Base-by-base conservation (phyloP, 2,329 filamentous ascomycete species). In the Gyromitra esculenta region DNA sequence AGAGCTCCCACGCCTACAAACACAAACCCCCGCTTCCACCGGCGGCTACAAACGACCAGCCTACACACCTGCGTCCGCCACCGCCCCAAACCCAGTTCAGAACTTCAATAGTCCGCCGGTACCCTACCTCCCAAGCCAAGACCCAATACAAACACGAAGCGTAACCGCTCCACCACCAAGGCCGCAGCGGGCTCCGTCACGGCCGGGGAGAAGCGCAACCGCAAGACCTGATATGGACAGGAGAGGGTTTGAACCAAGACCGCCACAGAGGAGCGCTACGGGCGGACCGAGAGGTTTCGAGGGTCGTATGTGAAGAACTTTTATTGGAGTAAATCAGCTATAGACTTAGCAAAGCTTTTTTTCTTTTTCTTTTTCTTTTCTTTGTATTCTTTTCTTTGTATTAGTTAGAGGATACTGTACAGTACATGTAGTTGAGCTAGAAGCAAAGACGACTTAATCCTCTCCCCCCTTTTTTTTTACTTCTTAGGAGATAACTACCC, bases 221-320 rank as follows among this genome's bases (percentile, higher is more conserved):
- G 65, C 64, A 21, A 35, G 57, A 11, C 70, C 70, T 25, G 70
- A 73, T 52, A 4, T 71, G 13, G 41, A 39, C 7, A 70, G 60
- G 41, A 56, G 50, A 50, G 66, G 68, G 2, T 31, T 31, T 48
- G 72, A n/a, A 21, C 56, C 21, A 6, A 70, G 41, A 11, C 72
- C 65, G n/a, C 35, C 60, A 25, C 45, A 50, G 45, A 72, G 67
- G 39, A 76, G 68, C 13, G 68, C 68, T 48, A 76, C 73, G 15
- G 54, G 31, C 11, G 62, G 21, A 5, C 35, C 54, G 13, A 45
- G 54, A 31, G 45, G 57, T 5, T 66, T 73, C 37, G 39, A 43
- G 39, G 31, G 52, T 7, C 43, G 45, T 39, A 21, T 41, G 18
- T 35, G 11, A 52, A 18, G 35, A 13, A 56, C 13, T 8, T n/a